Evolutionary conservation across 2,329 filamentous ascomycete species (phyloP).

Genomic region (Tolypocladium guangdongense): DNA sequence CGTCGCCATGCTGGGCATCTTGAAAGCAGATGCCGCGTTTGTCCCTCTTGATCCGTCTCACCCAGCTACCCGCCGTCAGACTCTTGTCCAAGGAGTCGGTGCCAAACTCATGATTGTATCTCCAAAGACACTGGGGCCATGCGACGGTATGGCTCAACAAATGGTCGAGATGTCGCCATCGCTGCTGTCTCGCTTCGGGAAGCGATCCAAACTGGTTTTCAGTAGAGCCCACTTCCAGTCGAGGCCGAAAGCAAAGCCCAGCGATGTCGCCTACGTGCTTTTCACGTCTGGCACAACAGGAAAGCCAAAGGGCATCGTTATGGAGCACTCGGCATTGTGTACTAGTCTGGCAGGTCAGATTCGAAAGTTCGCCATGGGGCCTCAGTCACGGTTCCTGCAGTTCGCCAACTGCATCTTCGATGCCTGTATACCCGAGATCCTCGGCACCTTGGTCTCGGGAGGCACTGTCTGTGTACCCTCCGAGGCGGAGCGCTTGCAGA

Average conservation of each 20-base stretch:
- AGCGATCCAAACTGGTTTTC: too few relatives aligned
- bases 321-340: constrained; percentile 30
- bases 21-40: constrained; percentile 15
- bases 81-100: constrained; percentile 2
- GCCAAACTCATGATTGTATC: constrained; percentile 5
- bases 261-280: constrained; percentile 10
- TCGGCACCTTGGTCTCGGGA: constrained; percentile 8
- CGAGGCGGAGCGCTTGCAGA: constrained; percentile 6
- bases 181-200: background rate
- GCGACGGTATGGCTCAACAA: background rate
- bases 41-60: constrained; percentile 15
- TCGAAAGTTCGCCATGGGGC: constrained; percentile 5
- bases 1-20: constrained; percentile 12
- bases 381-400: constrained; percentile 20
- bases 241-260: background rate
- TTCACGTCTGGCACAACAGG: constrained; percentile 18
- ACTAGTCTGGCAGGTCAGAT: constrained; percentile 33
- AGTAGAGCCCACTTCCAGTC: too few relatives aligned
- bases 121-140: background rate
- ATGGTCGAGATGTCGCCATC: background rate
- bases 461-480: constrained; percentile 12
- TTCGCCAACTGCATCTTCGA: constrained; percentile 41
- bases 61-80: constrained; percentile 2
- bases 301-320: constrained; percentile 13
- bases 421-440: constrained; percentile 23